Evolutionary conservation across 345 rosid species (phyloP).

Genomic region (Gossypium anomalum): DNA sequence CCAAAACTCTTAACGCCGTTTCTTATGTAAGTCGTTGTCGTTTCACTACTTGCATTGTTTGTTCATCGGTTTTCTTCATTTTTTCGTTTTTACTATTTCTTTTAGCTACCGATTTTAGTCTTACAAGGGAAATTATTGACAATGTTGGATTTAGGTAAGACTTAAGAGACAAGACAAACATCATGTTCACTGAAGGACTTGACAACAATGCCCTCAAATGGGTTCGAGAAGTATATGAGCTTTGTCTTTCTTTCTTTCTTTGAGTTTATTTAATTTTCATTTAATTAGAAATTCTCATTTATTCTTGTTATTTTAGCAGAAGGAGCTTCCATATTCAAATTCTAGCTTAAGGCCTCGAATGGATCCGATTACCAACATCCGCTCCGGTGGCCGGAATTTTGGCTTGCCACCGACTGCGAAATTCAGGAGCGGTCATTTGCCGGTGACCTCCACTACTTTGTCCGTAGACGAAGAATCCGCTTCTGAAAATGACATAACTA

Average conservation of each 20-base stretch:
- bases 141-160: slow-evolving; percentile 15
- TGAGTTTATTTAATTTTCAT: background rate
- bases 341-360: slow-evolving; percentile 35
- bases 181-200: slow-evolving; percentile 51
- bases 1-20: slow-evolving; percentile 14
- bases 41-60: background rate
- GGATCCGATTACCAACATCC: slow-evolving; percentile 30
- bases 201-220: slow-evolving; percentile 44
- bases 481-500: slow-evolving; percentile 57
- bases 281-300: slow-evolving; percentile 1
- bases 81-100: background rate
- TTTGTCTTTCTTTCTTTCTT: background rate
- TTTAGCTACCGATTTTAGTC: background rate
- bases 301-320: slow-evolving; percentile 22
- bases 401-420: slow-evolving; percentile 54
- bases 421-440: slow-evolving; percentile 59
- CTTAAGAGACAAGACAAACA: background rate
- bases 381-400: slow-evolving; percentile 33
- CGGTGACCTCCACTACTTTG: slow-evolving; percentile 42
- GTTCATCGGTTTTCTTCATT: background rate
- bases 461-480: slow-evolving; percentile 31
- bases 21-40: slow-evolving; percentile 20
- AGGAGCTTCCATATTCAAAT: slow-evolving; percentile 31
- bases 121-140: background rate
- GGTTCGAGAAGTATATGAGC: slow-evolving; percentile 41